Base-by-base conservation (phyloP, 805 yeast species). In the Pichia cabralensis region DNA sequence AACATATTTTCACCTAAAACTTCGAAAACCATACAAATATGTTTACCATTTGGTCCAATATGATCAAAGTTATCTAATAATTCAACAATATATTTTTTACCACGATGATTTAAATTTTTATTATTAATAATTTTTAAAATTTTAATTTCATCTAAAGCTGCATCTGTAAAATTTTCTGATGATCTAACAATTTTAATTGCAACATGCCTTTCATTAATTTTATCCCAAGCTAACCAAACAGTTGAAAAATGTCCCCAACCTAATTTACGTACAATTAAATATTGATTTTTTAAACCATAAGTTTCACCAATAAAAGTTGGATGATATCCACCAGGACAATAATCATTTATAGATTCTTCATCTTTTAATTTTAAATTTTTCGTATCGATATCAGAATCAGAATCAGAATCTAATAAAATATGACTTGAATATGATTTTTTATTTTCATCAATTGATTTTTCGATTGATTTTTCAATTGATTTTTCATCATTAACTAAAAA, bases 191-290 rank as follows among this genome's bases (percentile, higher is more conserved):
- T 69, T 47, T 76, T 76, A 44, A 76, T 61, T 16, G 82, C 82
- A 38, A 72, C 79, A 45, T 72, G 77, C 20, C 60, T 49, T 13
- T 59, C 58, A 12, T 46, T 28, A 3, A 43, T 36, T 2, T 53
- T 42, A 34, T 67, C 70, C 33, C 50, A 54, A 1, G 80, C 80
- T 20, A 76, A 52, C 82, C 82, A 76, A n/a, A 76, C 83, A 2
- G 82, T 75, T 26, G 79, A 71, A 45, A 76, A 76, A 47, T 76
- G 80, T 23, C 84, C 83, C 80, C 80, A 74, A 3, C 84, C 84
- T 8, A 76, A 56, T 50, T 76, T 76, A 20, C 80, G 56, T 15
- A 71, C 58, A 18, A 74, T 55, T 8, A 57, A 48, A 49, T 74
- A 74, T 36, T 64, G 58, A 36, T 62, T 56, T 30, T 59, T 52